Conservation (phyloP, 1,284 basidiomycete species). For the Cryptococcus depauperatus region DNA sequence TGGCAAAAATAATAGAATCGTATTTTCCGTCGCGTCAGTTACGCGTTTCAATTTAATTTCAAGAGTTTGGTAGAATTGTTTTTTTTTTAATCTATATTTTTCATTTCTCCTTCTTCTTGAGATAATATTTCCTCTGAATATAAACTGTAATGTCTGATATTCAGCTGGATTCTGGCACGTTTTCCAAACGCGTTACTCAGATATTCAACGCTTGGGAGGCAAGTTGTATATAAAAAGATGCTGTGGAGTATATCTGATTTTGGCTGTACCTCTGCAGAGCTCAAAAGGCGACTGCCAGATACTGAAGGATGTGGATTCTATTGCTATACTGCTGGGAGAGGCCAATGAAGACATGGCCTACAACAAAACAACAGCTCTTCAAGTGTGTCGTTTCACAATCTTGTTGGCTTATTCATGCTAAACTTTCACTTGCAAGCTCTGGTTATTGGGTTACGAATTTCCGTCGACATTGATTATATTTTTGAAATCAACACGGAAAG, state of each 20-base stretch:
- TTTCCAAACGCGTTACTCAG: constrained; percentile 58
- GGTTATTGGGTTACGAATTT: constrained; percentile 94
- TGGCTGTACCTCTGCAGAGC: constrained; percentile 64
- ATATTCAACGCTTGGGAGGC: constrained; percentile 70
- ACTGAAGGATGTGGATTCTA: constrained; percentile 50
- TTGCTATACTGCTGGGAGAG: constrained; percentile 74
- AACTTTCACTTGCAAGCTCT: constrained; percentile 55
- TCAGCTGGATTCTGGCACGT: constrained; percentile 51
- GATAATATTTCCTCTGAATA: too few species aligned
- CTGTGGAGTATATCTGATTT: constrained; percentile 14
- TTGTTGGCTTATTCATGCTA: neutral
- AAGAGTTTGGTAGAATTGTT: too few species aligned
- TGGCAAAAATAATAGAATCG: too few species aligned
- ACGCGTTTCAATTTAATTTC: too few species aligned
- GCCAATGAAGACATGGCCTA: constrained; percentile 74
- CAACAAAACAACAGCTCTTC: constrained; percentile 79
- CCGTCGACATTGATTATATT: constrained; percentile 86
- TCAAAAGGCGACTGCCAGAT: constrained; percentile 58
- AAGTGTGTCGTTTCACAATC: constrained; percentile 52
- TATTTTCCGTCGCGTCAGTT: too few species aligned
- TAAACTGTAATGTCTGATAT: constrained; percentile 50
- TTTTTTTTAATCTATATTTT: too few species aligned
- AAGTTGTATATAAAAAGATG: constrained; percentile 33
- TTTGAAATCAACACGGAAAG: constrained; percentile 48
- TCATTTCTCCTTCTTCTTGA: too few species aligned